Evolutionary conservation across 176 grass and related monocot species (phyloP), one percentile per base, ranked within the genome.

Genomic region (Tuctoria greenei): DNA sequence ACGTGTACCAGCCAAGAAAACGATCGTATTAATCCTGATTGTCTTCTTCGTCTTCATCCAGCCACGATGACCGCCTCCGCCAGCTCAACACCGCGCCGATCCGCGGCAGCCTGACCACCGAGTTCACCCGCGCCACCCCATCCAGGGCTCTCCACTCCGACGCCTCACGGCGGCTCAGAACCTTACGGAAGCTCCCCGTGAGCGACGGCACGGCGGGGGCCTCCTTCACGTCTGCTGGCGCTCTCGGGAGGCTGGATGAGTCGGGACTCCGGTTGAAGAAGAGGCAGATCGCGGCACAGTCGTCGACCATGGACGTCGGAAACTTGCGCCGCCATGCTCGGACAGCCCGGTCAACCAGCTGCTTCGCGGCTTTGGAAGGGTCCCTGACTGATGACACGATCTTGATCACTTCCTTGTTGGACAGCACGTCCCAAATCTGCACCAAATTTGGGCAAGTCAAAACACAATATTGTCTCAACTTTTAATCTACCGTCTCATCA

Each of bases 401-500:
- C 76, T 87, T 91, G 39, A 87, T 28, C 14, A 91, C 85, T 67
- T 97, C 83, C 75, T 91, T 79, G 74, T 97, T 97, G 4, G 93
- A 89, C 55, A 97, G 84, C 10, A 90, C 90, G 82, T 97, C 93
- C 93, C 93, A 97, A 41, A 97, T 71, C 93, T 97, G 28, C 78
- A 75, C 11, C 4, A 46, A 26, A 20, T 1, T 6, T 20, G 7
- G 18, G 21, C 3, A 49, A 44, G 42, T 6, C 10, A 44, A 44
- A n/a, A n/a, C n/a, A n/a, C n/a, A n/a, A n/a, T n/a, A n/a, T n/a
- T n/a, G 0, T 57, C 14, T 60, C 13, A 61, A 61, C 6, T 7
- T 61, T 61, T 61, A n/a, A 4, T 38, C 36, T 25, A 1, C n/a
- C 23, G 9, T 61, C 40, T 2, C 7, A 75, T 45, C 58, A 75